These are phyloP conservation scores for Clonostachys chloroleuca DNA, from an alignment of 2,329 filamentous ascomycete genomes.

Conservation along the genomic window DNA sequence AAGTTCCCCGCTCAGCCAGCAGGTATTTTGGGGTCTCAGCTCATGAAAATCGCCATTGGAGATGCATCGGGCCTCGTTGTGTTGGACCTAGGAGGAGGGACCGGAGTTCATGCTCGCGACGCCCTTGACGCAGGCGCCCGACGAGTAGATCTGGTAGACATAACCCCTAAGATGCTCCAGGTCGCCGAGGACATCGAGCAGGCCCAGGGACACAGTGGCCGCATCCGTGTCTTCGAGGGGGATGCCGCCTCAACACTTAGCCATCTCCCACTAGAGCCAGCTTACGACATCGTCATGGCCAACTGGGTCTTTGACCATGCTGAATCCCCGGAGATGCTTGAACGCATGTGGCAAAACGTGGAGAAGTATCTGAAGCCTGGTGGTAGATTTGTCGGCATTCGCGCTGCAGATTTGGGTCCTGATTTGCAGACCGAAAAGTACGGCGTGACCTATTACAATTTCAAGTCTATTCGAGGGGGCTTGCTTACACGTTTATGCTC, in stretches of 20 bases:
- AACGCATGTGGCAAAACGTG: conserved; percentile 19
- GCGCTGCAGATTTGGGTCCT: conserved; percentile 2
- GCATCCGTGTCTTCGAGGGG: conserved; percentile 13
- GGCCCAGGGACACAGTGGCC: not conserved
- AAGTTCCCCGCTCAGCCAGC: too few relatives aligned
- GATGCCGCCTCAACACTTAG: conserved; percentile 14
- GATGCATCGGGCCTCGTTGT: not conserved
- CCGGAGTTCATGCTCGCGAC: not conserved
- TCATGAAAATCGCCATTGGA: not conserved
- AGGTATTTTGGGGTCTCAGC: not conserved
- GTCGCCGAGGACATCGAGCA: not conserved
- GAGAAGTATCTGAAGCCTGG: conserved; percentile 14
- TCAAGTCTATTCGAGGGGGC: not conserved
- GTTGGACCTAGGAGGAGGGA: conserved; percentile 1
- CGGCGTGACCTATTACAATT: not conserved
- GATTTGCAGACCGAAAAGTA: conserved; percentile 1
- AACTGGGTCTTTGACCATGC: conserved; percentile 24
- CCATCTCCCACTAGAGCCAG: conserved; percentile 5
- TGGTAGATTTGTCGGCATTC: conserved; percentile 15
- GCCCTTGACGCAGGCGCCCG: not conserved
- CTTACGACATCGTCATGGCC: conserved; percentile 23
- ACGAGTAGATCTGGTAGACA: conserved; percentile 1
- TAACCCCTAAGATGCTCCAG: not conserved
- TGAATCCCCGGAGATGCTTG: conserved; percentile 10
- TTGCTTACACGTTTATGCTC: not conserved